These are phyloP conservation scores for Zoysia japonica DNA, from an alignment of 176 grass and related monocot species.

Conservation along the genomic window DNA sequence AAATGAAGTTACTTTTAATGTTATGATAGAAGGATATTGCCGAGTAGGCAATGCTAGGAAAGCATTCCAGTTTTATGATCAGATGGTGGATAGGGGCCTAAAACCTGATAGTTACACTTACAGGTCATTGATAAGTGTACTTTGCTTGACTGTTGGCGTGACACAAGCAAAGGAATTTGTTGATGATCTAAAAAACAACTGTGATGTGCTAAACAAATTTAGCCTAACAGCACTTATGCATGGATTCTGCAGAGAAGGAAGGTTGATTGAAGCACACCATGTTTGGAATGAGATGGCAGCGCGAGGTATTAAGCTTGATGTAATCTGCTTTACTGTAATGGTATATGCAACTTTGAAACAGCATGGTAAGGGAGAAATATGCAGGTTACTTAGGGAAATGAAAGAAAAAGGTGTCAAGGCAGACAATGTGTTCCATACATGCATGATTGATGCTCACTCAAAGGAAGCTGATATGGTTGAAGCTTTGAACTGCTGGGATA, in stretches of 20 bases:
- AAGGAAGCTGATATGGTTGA: slow-evolving; percentile 58
- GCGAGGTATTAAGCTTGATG: slow-evolving; percentile 61
- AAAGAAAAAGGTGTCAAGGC: slow-evolving; percentile 49
- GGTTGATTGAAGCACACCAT: slow-evolving; percentile 47
- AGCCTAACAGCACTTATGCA: slow-evolving; percentile 64
- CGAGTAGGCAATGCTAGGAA: slow-evolving; percentile 50
- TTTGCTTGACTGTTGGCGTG: slow-evolving; percentile 51
- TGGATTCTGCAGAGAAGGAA: slow-evolving; percentile 72
- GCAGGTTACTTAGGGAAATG: slow-evolving; percentile 54
- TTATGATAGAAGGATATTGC: slow-evolving; percentile 78
- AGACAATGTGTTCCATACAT: slow-evolving; percentile 72
- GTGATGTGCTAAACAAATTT: slow-evolving; percentile 55
- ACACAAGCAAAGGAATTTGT: slow-evolving; percentile 67
- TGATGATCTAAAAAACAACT: slow-evolving; percentile 48
- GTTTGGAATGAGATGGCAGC: slow-evolving; percentile 72
- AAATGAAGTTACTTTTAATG: slow-evolving; percentile 81
- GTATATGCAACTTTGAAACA: slow-evolving; percentile 50
- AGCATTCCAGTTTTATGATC: slow-evolving; percentile 76
- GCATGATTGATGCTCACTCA: slow-evolving; percentile 62
- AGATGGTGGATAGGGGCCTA: slow-evolving; percentile 60
- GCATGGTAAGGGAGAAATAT: slow-evolving; percentile 38
- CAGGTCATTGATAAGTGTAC: slow-evolving; percentile 69
- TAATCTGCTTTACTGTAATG: slow-evolving; percentile 62
- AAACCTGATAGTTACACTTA: slow-evolving; percentile 77
- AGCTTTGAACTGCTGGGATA: slow-evolving; percentile 55